A percentile compares a stretch with the other conserved stretches of the same genome.
Conservation (phyloP, 306 rosid species). For the Quercus gilva region DNA sequence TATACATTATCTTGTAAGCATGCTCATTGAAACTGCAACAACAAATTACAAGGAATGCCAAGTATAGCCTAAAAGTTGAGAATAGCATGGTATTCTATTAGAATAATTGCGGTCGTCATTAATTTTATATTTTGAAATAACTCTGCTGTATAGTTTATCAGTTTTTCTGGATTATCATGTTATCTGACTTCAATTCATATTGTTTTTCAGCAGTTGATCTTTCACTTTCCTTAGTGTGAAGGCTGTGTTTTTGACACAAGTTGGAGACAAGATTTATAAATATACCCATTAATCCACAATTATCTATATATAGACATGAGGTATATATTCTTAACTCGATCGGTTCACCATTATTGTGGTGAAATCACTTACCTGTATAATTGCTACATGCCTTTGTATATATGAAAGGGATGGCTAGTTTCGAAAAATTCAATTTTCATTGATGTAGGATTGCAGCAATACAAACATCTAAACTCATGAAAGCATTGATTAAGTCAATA, state of each 20-base stretch:
- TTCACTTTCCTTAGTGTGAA: neutral
- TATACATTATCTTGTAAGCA: neutral
- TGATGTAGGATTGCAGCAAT: conserved; percentile 10
- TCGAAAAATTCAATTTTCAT: neutral
- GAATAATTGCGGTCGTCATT: neutral
- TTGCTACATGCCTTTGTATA: too few species aligned
- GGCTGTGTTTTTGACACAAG: neutral
- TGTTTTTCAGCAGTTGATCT: neutral
- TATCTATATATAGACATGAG: conserved; percentile 16
- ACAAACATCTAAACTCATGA: conserved; percentile 27
- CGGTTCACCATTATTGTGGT: neutral
- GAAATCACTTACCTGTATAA: neutral
- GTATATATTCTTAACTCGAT: neutral
- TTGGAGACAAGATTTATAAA: neutral
- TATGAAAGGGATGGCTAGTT: conserved; percentile 10
- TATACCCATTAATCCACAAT: conserved; percentile 4
- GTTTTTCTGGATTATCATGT: neutral
- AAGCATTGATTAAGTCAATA: conserved; percentile 22
- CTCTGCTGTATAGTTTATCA: neutral
- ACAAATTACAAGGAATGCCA: neutral
- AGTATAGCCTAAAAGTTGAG: neutral
- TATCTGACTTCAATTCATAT: neutral
- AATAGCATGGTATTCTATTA: neutral
- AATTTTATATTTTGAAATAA: neutral
- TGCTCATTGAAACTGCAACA: neutral